A percentile compares a stretch with the other conserved stretches of the same genome.
These are phyloP conservation scores for Pichiaceae sp. DNA, from an alignment of 1,139 yeast genomes.

Conservation along the genomic window DNA sequence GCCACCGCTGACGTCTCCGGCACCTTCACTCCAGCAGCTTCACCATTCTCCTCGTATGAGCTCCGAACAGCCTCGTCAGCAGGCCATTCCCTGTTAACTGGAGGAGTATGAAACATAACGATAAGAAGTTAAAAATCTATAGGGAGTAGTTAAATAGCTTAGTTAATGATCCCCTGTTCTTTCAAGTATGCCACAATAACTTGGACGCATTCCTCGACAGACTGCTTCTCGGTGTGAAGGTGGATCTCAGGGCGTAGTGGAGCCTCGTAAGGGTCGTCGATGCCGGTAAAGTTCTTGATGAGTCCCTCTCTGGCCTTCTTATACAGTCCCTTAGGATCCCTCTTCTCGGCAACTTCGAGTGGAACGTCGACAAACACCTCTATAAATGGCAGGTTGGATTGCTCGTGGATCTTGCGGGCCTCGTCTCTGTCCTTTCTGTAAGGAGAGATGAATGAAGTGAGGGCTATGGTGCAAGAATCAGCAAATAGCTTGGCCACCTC, in stretches of 20 bases:
- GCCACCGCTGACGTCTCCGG: too few relatives aligned
- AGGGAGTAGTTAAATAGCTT: background rate
- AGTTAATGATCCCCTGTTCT: conserved; percentile 9
- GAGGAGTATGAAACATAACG: conserved; percentile 27
- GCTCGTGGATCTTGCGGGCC: conserved; percentile 78
- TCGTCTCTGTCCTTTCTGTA: conserved; percentile 74
- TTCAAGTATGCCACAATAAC: conserved; percentile 60
- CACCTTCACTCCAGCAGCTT: too few relatives aligned
- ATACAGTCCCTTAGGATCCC: conserved; percentile 95
- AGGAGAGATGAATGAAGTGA: conserved; percentile 90
- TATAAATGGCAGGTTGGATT: conserved; percentile 69
- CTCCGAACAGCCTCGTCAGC: conserved; percentile 15
- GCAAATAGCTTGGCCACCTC: conserved; percentile 92
- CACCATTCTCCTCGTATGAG: conserved; percentile 14
- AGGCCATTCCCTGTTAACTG: conserved; percentile 22
- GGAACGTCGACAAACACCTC: conserved; percentile 94
- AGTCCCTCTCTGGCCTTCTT: conserved; percentile 94
- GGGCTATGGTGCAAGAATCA: conserved; percentile 75
- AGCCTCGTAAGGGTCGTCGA: conserved; percentile 92
- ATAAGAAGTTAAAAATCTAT: too few relatives aligned
- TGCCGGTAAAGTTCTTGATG: conserved; percentile 91
- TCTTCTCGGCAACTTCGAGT: conserved; percentile 83
- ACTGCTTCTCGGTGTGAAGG: conserved; percentile 59
- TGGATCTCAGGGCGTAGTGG: conserved; percentile 82
- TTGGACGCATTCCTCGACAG: conserved; percentile 76